Conservation (phyloP, 306 rosid genomes). For the Parietaria judaica region DNA sequence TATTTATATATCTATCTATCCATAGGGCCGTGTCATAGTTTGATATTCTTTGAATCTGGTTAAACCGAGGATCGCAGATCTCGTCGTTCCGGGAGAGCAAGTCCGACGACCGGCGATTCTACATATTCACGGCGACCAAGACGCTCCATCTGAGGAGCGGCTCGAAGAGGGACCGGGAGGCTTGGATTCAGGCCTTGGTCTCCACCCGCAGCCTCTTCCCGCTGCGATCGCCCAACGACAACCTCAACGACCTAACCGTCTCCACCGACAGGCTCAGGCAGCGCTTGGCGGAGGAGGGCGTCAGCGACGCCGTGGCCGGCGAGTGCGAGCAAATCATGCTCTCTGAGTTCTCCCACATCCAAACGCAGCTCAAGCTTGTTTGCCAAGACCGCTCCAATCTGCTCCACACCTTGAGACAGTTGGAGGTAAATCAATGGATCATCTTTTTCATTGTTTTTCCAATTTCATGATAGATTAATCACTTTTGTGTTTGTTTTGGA, state of each 20-base stretch:
- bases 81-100: conserved; percentile 91
- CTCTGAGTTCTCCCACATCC: conserved; percentile 69
- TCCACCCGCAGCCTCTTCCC: conserved; percentile 65
- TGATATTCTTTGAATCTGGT: too few relatives aligned
- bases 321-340: conserved; percentile 92
- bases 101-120: conserved; percentile 75
- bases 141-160: conserved; percentile 91
- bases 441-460: neutral
- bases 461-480: too few relatives aligned
- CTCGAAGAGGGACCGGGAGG: conserved; percentile 72
- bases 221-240: conserved; percentile 31
- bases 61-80: conserved; percentile 30
- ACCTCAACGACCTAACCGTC: conserved; percentile 50
- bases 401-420: conserved; percentile 72
- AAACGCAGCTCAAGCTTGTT: conserved; percentile 52
- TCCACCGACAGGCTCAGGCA: conserved; percentile 67
- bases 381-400: conserved; percentile 64
- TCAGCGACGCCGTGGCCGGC: conserved; percentile 48
- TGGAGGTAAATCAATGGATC: conserved; percentile 55
- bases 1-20: too few relatives aligned
- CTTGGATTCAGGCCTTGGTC: conserved; percentile 84
- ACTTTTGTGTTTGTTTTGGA: neutral
- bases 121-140: conserved; percentile 85
- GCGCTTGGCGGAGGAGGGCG: conserved; percentile 71
- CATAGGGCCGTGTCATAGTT: too few relatives aligned